phyloP scores from a whole-genome alignment of 106 monocot genomes.

The Amphibolis antarctica region DNA sequence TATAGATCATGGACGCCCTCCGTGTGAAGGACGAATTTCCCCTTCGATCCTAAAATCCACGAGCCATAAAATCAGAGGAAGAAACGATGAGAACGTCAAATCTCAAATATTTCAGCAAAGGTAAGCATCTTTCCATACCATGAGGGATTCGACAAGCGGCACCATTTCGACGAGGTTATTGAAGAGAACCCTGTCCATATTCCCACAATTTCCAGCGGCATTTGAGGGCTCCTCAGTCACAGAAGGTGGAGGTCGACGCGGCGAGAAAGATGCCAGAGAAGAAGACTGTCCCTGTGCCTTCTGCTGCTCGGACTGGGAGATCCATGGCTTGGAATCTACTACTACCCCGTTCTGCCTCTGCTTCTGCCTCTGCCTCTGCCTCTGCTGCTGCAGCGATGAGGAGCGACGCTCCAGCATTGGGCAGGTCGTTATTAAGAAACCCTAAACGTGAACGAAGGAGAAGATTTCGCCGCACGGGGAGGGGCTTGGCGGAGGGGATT shows the following conservation, averaged over 20 bases:
- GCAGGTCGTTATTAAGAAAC: not conserved
- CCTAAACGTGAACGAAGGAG: not conserved
- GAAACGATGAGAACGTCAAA: not conserved
- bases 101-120: not conserved
- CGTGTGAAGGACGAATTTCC: constrained; percentile 45
- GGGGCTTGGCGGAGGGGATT: too few species aligned
- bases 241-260: not conserved
- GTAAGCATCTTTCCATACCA: constrained; percentile 31
- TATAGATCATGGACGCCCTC: constrained; percentile 61
- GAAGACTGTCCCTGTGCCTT: not conserved
- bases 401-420: not conserved
- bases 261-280: not conserved
- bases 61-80: not conserved
- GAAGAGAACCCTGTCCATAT: constrained; percentile 73
- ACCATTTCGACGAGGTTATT: constrained; percentile 93
- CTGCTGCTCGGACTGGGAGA: not conserved
- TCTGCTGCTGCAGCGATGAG: not conserved
- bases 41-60: constrained; percentile 39
- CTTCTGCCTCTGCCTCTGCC: not conserved
- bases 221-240: not conserved
- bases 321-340: not conserved
- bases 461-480: too few species aligned
- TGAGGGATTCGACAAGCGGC: constrained; percentile 88
- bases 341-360: not conserved
- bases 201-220: constrained; percentile 16